Evolutionary conservation across 2,329 filamentous ascomycete genomes (phyloP).

Genomic region (Alternaria angustiovoidea): DNA sequence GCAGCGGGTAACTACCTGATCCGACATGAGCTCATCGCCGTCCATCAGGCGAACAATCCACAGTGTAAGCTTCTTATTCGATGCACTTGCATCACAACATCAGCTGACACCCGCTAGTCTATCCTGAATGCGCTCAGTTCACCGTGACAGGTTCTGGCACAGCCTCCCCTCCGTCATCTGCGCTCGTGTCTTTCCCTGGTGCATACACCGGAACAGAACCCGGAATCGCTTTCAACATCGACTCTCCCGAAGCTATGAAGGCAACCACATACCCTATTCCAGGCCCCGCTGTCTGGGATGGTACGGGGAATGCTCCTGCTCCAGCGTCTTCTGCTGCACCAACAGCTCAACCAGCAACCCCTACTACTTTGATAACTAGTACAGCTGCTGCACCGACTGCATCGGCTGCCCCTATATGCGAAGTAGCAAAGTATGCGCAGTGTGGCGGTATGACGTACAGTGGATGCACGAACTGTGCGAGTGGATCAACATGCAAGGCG

Average conservation of each 20-base stretch:
- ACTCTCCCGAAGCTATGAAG: conserved; percentile 33
- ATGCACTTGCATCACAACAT: neutral
- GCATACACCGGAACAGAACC: conserved; percentile 54
- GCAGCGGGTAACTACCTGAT: conserved; percentile 65
- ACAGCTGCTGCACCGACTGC: conserved; percentile 15
- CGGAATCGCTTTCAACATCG: conserved; percentile 52
- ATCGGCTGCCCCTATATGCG: conserved; percentile 19
- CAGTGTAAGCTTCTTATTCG: conserved; percentile 46
- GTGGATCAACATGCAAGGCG: conserved; percentile 28
- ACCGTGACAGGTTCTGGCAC: conserved; percentile 60
- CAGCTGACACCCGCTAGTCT: conserved; percentile 53
- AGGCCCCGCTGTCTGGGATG: conserved; percentile 38
- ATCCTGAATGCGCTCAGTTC: conserved; percentile 65
- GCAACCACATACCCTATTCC: conserved; percentile 39
- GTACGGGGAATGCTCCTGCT: conserved; percentile 20
- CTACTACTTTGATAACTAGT: conserved; percentile 31
- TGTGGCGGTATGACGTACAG: conserved; percentile 33
- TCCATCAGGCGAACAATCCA: conserved; percentile 62
- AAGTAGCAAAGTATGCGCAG: conserved; percentile 31
- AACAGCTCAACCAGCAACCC: conserved; percentile 6
- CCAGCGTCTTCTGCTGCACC: conserved; percentile 16
- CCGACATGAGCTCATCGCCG: conserved; percentile 64
- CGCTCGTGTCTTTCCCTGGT: conserved; percentile 56
- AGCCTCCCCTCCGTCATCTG: conserved; percentile 50
- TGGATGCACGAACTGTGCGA: conserved; percentile 36